These are phyloP conservation scores for Pythium aristosporum DNA, from an alignment of 352 stramenopile genomes.

Conservation along the genomic window DNA sequence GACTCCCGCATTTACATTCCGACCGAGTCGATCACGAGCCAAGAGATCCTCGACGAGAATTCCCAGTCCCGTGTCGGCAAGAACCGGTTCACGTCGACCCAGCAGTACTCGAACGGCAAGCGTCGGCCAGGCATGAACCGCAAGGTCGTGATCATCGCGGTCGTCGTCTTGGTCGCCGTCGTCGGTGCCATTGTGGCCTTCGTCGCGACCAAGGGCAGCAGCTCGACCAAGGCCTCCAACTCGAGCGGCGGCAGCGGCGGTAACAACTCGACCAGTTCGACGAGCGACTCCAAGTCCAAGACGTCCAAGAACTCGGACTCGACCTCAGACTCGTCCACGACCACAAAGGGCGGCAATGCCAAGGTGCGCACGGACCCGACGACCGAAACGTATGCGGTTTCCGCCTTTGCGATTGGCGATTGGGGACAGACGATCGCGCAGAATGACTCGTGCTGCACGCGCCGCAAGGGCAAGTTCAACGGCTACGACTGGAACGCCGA, in stretches of 20 bases:
- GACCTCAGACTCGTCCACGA: slow-evolving; percentile 8
- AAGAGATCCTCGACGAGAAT: slow-evolving; percentile 31
- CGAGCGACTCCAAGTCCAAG: background rate
- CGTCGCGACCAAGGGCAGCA: slow-evolving; percentile 20
- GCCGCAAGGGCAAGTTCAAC: slow-evolving; percentile 34
- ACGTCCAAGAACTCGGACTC: slow-evolving; percentile 2
- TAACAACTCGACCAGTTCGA: slow-evolving; percentile 11
- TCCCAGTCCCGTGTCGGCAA: slow-evolving; percentile 18
- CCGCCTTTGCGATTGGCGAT: slow-evolving; percentile 32
- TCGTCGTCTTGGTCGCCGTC: slow-evolving; percentile 22
- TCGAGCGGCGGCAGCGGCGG: slow-evolving; percentile 13
- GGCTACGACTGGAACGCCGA: slow-evolving; percentile 34
- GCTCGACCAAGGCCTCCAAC: slow-evolving; percentile 20
- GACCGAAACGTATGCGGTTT: slow-evolving; percentile 16
- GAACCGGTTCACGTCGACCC: slow-evolving; percentile 6
- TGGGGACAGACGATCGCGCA: slow-evolving; percentile 27
- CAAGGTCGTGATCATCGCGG: slow-evolving; percentile 14
- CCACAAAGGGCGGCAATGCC: slow-evolving; percentile 10
- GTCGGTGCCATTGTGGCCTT: slow-evolving; percentile 20
- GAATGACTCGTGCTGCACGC: slow-evolving; percentile 30
- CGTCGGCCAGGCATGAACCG: slow-evolving; percentile 17
- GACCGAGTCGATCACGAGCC: slow-evolving; percentile 25
- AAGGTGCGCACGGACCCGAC: slow-evolving; percentile 25
- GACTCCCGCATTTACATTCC: slow-evolving; percentile 28
- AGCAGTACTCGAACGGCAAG: slow-evolving; percentile 1